A percentile compares a stretch with the other conserved stretches of the same genome.
Conservation (phyloP, 352 stramenopile genomes). For the Phytopythium chamaehyphon region DNA sequence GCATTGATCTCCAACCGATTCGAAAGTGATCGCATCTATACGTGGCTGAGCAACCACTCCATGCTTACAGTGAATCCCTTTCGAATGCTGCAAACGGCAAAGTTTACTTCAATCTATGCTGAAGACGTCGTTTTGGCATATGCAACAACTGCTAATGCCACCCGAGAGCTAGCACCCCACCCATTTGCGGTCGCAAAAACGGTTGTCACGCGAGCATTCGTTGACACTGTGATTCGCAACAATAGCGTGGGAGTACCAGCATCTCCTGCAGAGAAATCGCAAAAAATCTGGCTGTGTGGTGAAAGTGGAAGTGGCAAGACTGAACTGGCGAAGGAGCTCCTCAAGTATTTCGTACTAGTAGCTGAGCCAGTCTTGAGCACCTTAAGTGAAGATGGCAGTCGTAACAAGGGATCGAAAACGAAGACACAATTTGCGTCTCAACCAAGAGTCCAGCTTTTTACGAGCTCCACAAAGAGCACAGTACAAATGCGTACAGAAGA, state of each 20-base stretch:
- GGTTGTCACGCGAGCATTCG: neutral
- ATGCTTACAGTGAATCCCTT: conserved; percentile 72
- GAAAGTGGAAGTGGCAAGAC: conserved; percentile 78
- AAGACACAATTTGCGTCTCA: conserved; percentile 8
- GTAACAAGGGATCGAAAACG: neutral
- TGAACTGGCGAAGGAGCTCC: conserved; percentile 68
- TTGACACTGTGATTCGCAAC: neutral
- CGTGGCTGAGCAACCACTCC: conserved; percentile 52
- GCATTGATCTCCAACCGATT: conserved; percentile 33
- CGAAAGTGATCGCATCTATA: conserved; percentile 49
- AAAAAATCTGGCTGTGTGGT: conserved; percentile 48
- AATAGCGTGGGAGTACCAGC: too few species aligned
- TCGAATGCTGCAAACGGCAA: conserved; percentile 63
- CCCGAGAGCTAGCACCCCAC: conserved; percentile 44
- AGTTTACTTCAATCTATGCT: conserved; percentile 83
- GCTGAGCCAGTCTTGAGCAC: conserved; percentile 31
- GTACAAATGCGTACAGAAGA: conserved; percentile 81
- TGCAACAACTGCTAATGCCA: conserved; percentile 34
- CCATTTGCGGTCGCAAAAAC: conserved; percentile 70
- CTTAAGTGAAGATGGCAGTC: neutral
- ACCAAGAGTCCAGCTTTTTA: conserved; percentile 60
- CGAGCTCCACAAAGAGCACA: conserved; percentile 81
- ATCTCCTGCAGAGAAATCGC: neutral
- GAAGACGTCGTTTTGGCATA: conserved; percentile 73
- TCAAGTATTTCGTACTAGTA: conserved; percentile 72